phyloP scores from a whole-genome alignment of 768 basidiomycete species.

The Hericium coralloides region DNA sequence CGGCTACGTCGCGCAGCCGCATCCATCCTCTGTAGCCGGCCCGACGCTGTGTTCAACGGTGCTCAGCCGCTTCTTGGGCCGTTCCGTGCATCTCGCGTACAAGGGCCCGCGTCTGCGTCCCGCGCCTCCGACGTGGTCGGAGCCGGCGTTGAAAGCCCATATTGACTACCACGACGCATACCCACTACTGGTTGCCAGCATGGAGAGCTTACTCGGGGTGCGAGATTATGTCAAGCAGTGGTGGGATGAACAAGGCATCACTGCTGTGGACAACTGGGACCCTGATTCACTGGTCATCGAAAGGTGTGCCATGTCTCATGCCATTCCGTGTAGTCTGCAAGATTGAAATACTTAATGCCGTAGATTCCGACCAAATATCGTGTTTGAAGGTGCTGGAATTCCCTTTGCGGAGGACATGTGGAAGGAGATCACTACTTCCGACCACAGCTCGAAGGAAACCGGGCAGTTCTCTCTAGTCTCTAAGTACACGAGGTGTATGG shows the following conservation, averaged over 20 bases:
- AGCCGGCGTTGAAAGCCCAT: slow-evolving; percentile 42
- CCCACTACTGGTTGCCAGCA: slow-evolving; percentile 57
- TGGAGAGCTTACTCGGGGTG: slow-evolving; percentile 52
- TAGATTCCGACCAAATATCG: slow-evolving; percentile 74
- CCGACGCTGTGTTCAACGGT: slow-evolving; percentile 41
- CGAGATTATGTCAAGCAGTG: slow-evolving; percentile 37
- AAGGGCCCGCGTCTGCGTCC: slow-evolving; percentile 52
- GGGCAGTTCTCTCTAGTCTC: slow-evolving; percentile 48
- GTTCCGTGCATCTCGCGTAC: slow-evolving; percentile 51
- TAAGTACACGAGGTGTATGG: slow-evolving; percentile 65
- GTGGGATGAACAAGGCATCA: slow-evolving; percentile 9
- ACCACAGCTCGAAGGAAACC: slow-evolving; percentile 17
- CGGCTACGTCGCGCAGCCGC: slow-evolving; percentile 53
- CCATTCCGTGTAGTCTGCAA: not conserved
- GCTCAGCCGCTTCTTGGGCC: slow-evolving; percentile 54
- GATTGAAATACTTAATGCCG: not conserved
- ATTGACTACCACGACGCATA: slow-evolving; percentile 50
- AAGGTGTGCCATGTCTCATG: slow-evolving; percentile 31
- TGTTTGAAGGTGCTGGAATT: slow-evolving; percentile 51
- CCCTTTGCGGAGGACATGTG: slow-evolving; percentile 69
- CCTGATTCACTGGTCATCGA: slow-evolving; percentile 43
- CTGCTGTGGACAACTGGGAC: slow-evolving; percentile 34
- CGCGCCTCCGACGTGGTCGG: slow-evolving; percentile 40
- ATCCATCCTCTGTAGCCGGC: slow-evolving; percentile 16
- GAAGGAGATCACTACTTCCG: slow-evolving; percentile 53